These are phyloP conservation scores for Atkinsonella texensis DNA, from an alignment of 2,329 filamentous ascomycete species.

Conservation along the genomic window DNA sequence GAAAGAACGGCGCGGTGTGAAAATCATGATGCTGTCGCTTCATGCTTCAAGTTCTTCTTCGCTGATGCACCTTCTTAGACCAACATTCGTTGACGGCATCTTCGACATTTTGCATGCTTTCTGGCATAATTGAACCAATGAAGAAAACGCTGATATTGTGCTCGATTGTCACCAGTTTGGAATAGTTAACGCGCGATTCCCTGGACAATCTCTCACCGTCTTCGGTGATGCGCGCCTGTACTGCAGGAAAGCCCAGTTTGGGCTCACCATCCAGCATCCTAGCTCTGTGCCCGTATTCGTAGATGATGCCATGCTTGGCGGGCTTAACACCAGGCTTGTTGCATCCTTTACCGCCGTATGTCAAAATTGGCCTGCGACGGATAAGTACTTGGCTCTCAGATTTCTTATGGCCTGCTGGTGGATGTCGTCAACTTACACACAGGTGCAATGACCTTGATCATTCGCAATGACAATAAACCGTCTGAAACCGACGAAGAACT, in stretches of 20 bases:
- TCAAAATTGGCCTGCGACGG: slow-evolving; percentile 37
- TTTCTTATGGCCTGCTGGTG: background rate
- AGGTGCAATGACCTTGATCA: slow-evolving; percentile 40
- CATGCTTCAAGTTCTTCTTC: slow-evolving; percentile 14
- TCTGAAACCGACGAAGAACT: slow-evolving; percentile 37
- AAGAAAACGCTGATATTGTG: slow-evolving; percentile 47
- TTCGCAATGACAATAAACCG: slow-evolving; percentile 43
- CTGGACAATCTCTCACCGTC: slow-evolving; percentile 32
- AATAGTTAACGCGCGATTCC: slow-evolving; percentile 46
- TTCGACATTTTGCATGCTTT: slow-evolving; percentile 29
- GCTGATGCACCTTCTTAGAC: slow-evolving; percentile 30
- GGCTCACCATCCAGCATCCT: slow-evolving; percentile 29
- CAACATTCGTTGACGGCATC: slow-evolving; percentile 38
- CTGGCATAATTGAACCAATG: slow-evolving; percentile 32
- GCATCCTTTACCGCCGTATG: slow-evolving; percentile 41
- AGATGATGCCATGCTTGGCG: slow-evolving; percentile 41
- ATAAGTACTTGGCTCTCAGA: slow-evolving; percentile 1
- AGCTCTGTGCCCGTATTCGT: slow-evolving; percentile 23
- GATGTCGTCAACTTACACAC: slow-evolving; percentile 31
- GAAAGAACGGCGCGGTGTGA: background rate
- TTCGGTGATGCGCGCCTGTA: slow-evolving; percentile 30
- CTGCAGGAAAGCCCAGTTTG: slow-evolving; percentile 33
- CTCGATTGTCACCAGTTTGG: slow-evolving; percentile 42
- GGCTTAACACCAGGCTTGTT: slow-evolving; percentile 41
- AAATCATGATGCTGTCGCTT: background rate